Conservation (phyloP, 805 yeast genomes). For the Hanseniaspora jakobsenii region DNA sequence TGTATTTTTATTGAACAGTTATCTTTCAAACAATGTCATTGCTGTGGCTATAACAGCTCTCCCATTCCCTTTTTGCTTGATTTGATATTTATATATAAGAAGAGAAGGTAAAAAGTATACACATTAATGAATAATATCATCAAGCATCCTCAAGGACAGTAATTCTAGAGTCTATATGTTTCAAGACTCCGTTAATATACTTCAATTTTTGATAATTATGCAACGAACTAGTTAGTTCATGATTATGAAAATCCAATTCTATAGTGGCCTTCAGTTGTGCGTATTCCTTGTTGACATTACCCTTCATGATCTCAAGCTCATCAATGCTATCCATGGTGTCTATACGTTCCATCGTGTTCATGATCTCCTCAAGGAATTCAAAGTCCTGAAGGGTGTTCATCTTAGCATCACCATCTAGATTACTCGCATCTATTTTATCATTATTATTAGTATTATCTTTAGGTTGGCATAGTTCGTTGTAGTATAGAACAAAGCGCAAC, state of each 20-base stretch:
- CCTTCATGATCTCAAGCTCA: constrained; percentile 6
- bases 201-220: constrained; percentile 11
- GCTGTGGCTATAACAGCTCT: no score
- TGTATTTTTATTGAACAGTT: no score
- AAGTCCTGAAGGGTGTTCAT: constrained; percentile 7
- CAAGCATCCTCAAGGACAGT: constrained; percentile 1
- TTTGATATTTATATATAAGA: no score
- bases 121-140: no score
- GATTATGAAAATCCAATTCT: constrained; percentile 2
- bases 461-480: constrained; percentile 2
- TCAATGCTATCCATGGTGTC: background rate
- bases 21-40: no score
- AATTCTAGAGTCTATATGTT: constrained; percentile 6
- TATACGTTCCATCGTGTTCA: constrained; percentile 13
- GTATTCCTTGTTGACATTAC: background rate
- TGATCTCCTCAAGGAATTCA: constrained; percentile 18
- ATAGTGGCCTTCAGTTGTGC: constrained; percentile 2
- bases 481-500: constrained; percentile 1
- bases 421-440: background rate
- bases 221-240: background rate
- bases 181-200: background rate
- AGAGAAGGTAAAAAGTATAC: no score
- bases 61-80: no score
- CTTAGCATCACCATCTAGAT: constrained; percentile 9
- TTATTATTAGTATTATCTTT: no score